Conservation (phyloP, 352 stramenopile genomes). For the Pythium coloratum region DNA sequence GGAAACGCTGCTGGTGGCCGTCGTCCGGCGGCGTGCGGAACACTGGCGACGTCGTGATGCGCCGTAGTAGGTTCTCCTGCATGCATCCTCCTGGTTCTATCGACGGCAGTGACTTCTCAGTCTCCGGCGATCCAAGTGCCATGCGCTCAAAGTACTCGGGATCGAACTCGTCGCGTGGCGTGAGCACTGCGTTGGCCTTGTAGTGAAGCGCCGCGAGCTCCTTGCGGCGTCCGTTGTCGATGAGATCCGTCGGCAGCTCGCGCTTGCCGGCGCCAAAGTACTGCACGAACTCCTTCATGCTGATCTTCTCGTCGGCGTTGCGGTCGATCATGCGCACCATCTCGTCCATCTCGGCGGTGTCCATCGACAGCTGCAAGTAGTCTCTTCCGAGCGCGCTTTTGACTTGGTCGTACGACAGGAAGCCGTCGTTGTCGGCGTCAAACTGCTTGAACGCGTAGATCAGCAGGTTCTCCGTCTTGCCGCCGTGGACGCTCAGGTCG, state of each 20-base stretch:
- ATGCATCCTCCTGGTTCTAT: conserved; percentile 38
- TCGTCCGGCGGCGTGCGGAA: conserved; percentile 26
- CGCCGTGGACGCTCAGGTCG: conserved; percentile 56
- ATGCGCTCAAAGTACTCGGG: conserved; percentile 32
- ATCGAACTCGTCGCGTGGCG: conserved; percentile 51
- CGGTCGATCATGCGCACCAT: conserved; percentile 76
- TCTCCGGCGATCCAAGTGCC: neutral
- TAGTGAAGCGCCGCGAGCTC: conserved; percentile 53
- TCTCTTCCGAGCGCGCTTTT: conserved; percentile 59
- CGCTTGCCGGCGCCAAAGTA: conserved; percentile 72
- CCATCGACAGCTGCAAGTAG: conserved; percentile 60
- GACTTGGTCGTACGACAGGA: conserved; percentile 70
- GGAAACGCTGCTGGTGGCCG: neutral
- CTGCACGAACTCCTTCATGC: conserved; percentile 79
- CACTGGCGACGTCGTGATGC: conserved; percentile 38
- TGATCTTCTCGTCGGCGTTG: conserved; percentile 71
- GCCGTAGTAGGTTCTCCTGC: conserved; percentile 50
- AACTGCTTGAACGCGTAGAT: conserved; percentile 81
- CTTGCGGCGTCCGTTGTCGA: conserved; percentile 65
- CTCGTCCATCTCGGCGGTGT: conserved; percentile 55
- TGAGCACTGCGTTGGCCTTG: conserved; percentile 49
- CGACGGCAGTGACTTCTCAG: neutral
- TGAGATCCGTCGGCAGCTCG: conserved; percentile 57
- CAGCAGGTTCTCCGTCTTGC: conserved; percentile 66
- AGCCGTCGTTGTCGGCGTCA: conserved; percentile 70